A percentile compares a stretch with the other conserved stretches of the same genome.
phyloP scores from a whole-genome alignment of 1,284 basidiomycete species.

The Boletus sp. region DNA sequence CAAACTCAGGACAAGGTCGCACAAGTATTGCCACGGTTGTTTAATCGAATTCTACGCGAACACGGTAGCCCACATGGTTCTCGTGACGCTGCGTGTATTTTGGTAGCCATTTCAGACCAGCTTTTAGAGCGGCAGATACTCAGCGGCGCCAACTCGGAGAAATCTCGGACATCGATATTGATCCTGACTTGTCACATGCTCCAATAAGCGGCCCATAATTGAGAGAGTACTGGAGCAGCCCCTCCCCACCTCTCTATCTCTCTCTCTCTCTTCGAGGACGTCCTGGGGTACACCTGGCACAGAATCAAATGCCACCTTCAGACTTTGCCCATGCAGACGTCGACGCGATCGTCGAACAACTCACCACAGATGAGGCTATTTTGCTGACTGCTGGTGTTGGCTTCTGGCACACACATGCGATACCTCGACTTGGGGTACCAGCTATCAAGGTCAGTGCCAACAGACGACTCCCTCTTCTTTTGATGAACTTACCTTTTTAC shows the following conservation, averaged over 20 bases:
- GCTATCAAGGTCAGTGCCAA: conserved; percentile 55
- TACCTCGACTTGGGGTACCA: conserved; percentile 65
- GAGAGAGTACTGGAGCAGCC: background rate
- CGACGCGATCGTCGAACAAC: conserved; percentile 54
- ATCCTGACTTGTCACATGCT: conserved; percentile 20
- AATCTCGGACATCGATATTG: conserved; percentile 18
- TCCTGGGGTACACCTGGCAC: background rate
- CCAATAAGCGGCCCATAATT: conserved; percentile 5
- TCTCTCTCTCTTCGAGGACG: conserved; percentile 9
- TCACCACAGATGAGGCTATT: conserved; percentile 71
- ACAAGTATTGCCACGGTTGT: too few species aligned
- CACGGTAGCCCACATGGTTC: background rate
- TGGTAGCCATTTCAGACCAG: background rate
- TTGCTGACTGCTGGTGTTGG: conserved; percentile 67
- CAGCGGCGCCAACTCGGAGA: conserved; percentile 13
- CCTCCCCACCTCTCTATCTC: conserved; percentile 4
- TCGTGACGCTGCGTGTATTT: background rate
- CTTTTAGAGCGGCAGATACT: background rate
- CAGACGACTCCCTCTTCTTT: background rate
- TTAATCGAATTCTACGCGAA: too few species aligned
- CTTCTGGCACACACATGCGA: conserved; percentile 69
- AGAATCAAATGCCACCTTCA: conserved; percentile 52
- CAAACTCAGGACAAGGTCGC: too few species aligned
- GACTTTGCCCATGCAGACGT: conserved; percentile 64
- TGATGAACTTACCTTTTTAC: conserved; percentile 4